Evolutionary conservation across 495 filamentous ascomycete genomes (phyloP), one percentile per base, ranked within the genome.

Genomic region (Cudoniella acicularis): DNA sequence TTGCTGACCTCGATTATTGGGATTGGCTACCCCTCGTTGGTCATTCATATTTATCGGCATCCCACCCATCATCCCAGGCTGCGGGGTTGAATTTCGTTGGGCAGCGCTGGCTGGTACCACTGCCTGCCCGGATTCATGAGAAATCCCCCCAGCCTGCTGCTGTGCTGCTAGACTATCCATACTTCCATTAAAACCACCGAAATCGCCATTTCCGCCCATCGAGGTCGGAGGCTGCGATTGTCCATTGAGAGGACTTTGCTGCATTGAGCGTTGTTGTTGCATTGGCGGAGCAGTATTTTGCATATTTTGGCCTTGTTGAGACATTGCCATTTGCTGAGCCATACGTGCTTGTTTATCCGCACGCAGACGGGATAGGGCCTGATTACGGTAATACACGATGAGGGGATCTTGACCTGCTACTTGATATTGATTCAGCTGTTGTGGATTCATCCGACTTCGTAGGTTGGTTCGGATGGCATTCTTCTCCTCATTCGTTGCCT

Each of bases 121-220:
- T 60, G 77, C 72, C 56, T 79, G 77, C 3, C 79, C 79, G 18
- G 73, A 68, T 62, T 77, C 66, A 60, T 79, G 72, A 10, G 79
- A 76, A 18, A 75, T 67, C 4, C 56, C 60, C 2, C 53, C 63
- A 16, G 53, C 46, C 20, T 65, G 59, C 26, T 77, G 62, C 56
- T 81, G 74, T 46, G 73, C 75, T 49, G 77, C 72, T 22, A 81
- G 77, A 52, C 69, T 74, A 43, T 79, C 78, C 46, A 83, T 70
- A 49, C 74, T 78, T 0, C 62, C 62, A 36, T 61, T 54, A 11
- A 72, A 64, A 22, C 75, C 71, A 3, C 63, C 62, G 13, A 69
- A 67, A 48, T 77, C 72, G 46, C 71, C 71, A 52, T 69, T 67
- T 11, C 57, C 54, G 10, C 73, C 75, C 3, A 63, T 68, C 17